Percentiles rank a stretch among this genome's conserved stretches.
Conservation (phyloP, 1,284 basidiomycete genomes). For the Cutaneotrichosporon sp. region DNA sequence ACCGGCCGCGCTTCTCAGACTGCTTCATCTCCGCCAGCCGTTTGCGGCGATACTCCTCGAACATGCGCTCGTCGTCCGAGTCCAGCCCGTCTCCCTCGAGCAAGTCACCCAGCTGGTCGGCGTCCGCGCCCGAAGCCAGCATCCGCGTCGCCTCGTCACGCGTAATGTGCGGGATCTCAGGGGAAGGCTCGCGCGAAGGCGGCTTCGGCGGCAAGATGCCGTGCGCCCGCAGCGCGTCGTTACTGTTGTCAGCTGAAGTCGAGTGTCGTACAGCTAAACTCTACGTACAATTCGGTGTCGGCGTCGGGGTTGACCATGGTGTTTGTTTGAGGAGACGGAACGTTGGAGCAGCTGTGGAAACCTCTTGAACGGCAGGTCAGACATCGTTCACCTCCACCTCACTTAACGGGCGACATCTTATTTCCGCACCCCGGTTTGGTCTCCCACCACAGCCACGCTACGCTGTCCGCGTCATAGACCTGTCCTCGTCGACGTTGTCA, state of each 20-base stretch:
- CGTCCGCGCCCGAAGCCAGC: slow-evolving; percentile 52
- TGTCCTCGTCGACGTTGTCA: slow-evolving; percentile 1
- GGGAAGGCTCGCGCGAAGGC: slow-evolving; percentile 59
- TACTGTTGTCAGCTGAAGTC: slow-evolving; percentile 53
- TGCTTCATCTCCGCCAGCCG: slow-evolving; percentile 63
- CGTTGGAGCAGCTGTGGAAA: slow-evolving; percentile 35
- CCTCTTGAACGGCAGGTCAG: not conserved
- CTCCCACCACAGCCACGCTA: not conserved
- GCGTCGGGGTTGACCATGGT: slow-evolving; percentile 63
- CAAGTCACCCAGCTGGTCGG: slow-evolving; percentile 59
- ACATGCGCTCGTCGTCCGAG: slow-evolving; percentile 71
- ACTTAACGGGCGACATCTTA: not conserved
- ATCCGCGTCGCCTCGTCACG: slow-evolving; percentile 49
- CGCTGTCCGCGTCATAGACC: slow-evolving; percentile 11
- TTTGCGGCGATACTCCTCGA: slow-evolving; percentile 64
- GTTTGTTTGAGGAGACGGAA: slow-evolving; percentile 55
- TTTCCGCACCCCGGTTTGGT: not conserved
- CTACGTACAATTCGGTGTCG: slow-evolving; percentile 84
- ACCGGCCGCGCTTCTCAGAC: slow-evolving; percentile 62
- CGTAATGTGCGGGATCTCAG: slow-evolving; percentile 53
- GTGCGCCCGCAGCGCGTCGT: slow-evolving; percentile 84
- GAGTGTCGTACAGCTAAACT: too few relatives aligned
- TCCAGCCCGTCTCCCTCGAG: slow-evolving; percentile 65
- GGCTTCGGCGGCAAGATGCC: slow-evolving; percentile 78
- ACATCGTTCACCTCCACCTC: not conserved